These are phyloP conservation scores for Naematelia encephala DNA, from an alignment of 768 basidiomycete genomes.

Conservation along the genomic window DNA sequence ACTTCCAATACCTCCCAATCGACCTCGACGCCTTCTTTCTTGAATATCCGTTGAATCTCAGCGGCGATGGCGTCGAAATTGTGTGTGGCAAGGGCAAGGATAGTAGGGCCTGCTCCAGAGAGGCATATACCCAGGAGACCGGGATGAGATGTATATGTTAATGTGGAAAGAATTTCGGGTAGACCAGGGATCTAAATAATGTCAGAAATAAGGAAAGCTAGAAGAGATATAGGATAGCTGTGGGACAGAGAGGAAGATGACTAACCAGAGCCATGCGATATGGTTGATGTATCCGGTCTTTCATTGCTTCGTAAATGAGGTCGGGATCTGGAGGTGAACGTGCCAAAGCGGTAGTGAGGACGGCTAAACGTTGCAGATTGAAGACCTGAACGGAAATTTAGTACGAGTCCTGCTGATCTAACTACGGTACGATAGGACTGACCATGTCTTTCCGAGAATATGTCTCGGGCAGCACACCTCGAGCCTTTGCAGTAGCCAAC, in stretches of 20 bases:
- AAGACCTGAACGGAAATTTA: conserved; percentile 67
- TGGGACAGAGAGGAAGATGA: conserved; percentile 13
- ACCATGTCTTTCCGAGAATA: conserved; percentile 92
- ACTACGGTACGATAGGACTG: conserved; percentile 47
- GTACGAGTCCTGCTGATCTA: background rate
- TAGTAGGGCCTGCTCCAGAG: conserved; percentile 96
- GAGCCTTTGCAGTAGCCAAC: conserved; percentile 89
- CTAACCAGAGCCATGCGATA: conserved; percentile 82
- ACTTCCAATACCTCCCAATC: conserved; percentile 86
- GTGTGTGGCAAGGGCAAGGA: conserved; percentile 83
- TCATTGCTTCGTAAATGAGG: conserved; percentile 99
- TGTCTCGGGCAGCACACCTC: conserved; percentile 74
- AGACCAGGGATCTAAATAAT: conserved; percentile 81
- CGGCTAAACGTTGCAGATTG: conserved; percentile 93
- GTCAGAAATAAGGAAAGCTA: background rate
- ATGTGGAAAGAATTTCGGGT: conserved; percentile 79
- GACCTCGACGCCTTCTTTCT: conserved; percentile 67
- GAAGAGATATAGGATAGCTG: no score
- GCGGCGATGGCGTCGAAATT: conserved; percentile 82
- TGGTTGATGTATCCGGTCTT: conserved; percentile 95
- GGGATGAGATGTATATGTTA: conserved; percentile 84
- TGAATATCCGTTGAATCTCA: conserved; percentile 73
- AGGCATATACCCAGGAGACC: conserved; percentile 97
- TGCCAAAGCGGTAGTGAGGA: conserved; percentile 88
- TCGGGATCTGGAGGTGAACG: conserved; percentile 88